Percentiles rank a stretch among this genome's conserved stretches.
These are phyloP conservation scores for Saxophila tyrrhenica DNA, from an alignment of 495 filamentous ascomycete species.

Conservation along the genomic window DNA sequence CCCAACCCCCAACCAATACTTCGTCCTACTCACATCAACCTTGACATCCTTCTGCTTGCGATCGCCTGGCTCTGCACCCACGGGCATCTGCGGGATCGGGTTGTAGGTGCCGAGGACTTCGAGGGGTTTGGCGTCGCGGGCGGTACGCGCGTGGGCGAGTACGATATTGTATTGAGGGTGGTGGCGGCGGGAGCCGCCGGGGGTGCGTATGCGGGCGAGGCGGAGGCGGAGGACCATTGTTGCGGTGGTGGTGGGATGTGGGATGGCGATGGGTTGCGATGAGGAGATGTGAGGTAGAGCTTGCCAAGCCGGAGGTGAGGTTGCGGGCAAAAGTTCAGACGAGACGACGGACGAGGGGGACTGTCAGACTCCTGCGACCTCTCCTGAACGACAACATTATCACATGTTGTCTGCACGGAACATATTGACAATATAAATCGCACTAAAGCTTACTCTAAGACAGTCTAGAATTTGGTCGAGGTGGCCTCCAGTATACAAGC, in stretches of 20 bases:
- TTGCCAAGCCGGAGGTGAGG: background rate
- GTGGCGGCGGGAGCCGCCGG: constrained; percentile 55
- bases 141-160: constrained; percentile 82
- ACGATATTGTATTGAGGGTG: constrained; percentile 93
- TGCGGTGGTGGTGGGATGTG: background rate
- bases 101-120: constrained; percentile 95
- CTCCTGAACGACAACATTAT: no score
- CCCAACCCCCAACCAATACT: constrained; percentile 95
- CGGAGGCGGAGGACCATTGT: constrained; percentile 87
- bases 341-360: no score
- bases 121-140: constrained; percentile 72
- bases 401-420: no score
- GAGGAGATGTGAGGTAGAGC: background rate
- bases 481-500: no score
- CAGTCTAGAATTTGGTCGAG: no score
- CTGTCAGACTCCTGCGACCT: no score
- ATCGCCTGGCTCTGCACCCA: constrained; percentile 41
- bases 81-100: constrained; percentile 64
- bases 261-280: background rate
- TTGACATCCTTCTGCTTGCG: constrained; percentile 78
- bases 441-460: no score
- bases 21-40: constrained; percentile 65
- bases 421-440: no score
- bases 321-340: no score
- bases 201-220: constrained; percentile 64